These are phyloP conservation scores for Naegleria lovaniensis DNA, from an alignment of 208 protist species.

Conservation along the genomic window DNA sequence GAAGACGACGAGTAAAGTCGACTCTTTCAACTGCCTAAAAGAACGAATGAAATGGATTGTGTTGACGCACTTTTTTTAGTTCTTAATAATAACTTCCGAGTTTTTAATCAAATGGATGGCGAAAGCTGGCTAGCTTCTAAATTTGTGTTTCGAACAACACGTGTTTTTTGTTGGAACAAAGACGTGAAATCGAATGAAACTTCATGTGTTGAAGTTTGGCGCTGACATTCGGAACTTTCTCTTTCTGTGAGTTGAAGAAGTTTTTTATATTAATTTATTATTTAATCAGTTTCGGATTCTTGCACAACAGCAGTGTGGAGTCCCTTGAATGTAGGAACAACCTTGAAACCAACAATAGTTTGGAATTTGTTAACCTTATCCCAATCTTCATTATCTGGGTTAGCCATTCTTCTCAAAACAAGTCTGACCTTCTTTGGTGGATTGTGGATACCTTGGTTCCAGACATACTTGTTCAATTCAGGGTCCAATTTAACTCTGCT, in stretches of 20 bases:
- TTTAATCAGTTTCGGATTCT: background rate
- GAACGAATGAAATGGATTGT: no score
- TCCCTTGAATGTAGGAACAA: background rate
- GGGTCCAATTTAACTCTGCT: background rate
- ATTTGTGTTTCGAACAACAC: no score
- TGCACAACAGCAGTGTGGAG: background rate
- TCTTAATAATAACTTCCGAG: no score
- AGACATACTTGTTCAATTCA: constrained; percentile 23
- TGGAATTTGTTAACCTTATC: background rate
- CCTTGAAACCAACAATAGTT: background rate
- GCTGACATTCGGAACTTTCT: no score
- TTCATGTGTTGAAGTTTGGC: no score
- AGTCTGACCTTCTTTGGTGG: constrained; percentile 29
- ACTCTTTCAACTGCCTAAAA: no score
- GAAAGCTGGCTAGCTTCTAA: no score
- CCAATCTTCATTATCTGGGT: background rate
- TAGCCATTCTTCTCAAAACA: background rate
- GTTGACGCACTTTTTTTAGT: no score
- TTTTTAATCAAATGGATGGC: no score
- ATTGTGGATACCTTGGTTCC: constrained; percentile 13
- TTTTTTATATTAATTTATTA: background rate
- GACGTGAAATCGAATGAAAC: no score
- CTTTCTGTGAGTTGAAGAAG: background rate
- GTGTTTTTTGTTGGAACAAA: no score
- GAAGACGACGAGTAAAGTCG: no score